These are phyloP conservation scores for Leishmania tropica DNA, from an alignment of 208 protist species.

Conservation along the genomic window DNA sequence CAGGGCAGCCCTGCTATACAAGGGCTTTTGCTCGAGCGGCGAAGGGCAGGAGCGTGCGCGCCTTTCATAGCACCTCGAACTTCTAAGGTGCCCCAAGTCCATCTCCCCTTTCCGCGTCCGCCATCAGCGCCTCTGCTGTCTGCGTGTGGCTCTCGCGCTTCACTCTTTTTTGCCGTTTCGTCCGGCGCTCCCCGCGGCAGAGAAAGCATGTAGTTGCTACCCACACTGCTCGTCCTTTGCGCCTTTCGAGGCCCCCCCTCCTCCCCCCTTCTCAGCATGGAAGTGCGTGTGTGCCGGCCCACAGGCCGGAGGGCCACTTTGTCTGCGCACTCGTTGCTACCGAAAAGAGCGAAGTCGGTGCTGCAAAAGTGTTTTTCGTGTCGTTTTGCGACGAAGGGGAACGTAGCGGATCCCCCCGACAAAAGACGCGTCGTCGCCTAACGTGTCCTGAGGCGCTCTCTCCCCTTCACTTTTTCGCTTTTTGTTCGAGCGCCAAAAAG, in stretches of 20 bases:
- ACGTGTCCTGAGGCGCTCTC: background rate
- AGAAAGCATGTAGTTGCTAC: background rate
- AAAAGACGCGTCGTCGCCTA: background rate
- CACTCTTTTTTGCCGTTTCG: background rate
- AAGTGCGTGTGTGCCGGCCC: background rate
- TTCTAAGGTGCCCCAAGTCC: background rate
- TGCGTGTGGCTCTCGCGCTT: background rate
- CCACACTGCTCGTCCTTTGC: background rate
- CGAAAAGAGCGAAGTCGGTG: background rate
- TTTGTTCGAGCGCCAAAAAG: background rate
- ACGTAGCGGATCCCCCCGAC: background rate
- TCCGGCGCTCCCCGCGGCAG: background rate
- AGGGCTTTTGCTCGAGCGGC: background rate
- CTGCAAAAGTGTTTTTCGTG: background rate
- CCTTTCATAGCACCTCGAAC: background rate
- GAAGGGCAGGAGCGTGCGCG: background rate
- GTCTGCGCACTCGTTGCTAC: background rate
- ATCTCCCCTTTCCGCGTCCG: background rate
- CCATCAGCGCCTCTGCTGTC: background rate
- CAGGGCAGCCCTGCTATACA: background rate
- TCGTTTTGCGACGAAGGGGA: background rate
- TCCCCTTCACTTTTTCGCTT: background rate
- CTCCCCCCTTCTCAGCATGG: background rate
- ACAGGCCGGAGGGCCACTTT: background rate
- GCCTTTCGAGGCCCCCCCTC: background rate